A percentile compares a stretch with the other conserved stretches of the same genome.
phyloP scores from a whole-genome alignment of 768 basidiomycete species.

The Suillus tomentosus region DNA sequence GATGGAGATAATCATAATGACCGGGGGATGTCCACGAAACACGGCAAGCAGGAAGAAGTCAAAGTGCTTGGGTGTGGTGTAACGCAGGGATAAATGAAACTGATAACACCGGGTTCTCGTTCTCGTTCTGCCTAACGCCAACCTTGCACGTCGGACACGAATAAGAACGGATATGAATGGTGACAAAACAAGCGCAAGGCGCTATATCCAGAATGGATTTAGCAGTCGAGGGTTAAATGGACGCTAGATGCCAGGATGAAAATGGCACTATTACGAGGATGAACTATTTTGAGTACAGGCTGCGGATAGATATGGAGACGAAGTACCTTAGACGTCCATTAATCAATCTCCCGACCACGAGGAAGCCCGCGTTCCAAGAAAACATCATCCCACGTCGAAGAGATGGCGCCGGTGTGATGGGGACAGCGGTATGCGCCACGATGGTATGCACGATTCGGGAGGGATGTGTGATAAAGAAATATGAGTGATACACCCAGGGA shows the following conservation, averaged over 20 bases:
- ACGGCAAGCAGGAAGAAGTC: neutral
- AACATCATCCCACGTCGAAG: neutral
- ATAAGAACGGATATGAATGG: neutral
- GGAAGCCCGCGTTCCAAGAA: neutral
- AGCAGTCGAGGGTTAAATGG: neutral
- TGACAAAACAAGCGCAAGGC: neutral
- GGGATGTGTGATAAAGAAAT: neutral
- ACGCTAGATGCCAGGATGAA: neutral
- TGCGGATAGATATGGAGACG: neutral
- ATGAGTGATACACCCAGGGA: neutral
- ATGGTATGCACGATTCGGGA: too few relatives aligned
- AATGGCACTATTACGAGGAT: neutral
- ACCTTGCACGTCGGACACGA: neutral
- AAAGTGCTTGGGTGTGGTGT: neutral
- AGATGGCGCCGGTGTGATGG: neutral
- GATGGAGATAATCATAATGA: neutral
- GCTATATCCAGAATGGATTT: neutral
- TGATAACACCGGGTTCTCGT: neutral
- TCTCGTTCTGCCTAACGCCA: neutral
- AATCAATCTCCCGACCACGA: neutral
- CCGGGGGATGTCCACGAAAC: neutral
- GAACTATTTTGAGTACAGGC: neutral
- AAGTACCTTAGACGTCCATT: neutral
- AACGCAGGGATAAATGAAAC: neutral
- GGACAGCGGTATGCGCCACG: neutral